Base-by-base conservation (phyloP, 2,329 filamentous ascomycete genomes). In the Xylariaceae sp. region DNA sequence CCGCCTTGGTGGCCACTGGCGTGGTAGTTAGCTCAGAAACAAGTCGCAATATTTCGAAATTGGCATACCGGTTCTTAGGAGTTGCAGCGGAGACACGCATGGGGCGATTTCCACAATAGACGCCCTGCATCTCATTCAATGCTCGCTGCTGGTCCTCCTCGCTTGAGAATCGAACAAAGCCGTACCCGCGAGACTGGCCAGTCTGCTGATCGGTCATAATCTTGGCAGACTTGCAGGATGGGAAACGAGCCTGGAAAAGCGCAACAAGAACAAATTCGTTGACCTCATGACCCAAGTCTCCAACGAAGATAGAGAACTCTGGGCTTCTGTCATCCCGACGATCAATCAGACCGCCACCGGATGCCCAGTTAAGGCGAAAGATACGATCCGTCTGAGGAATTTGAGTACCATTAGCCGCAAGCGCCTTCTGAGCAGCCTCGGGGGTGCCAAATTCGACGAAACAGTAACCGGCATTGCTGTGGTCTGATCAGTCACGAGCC, bases 361-460 rank as follows among this genome's bases (percentile, higher is more conserved):
- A 95, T 56, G 93, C 93, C 93, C 93, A 98, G 80, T 98, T 98
- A 50, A 98, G 83, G 79, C 97, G 97, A 80, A 98, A 98, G 39
- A 89, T 85, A 35, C 93, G 89, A 60, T 86, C 86, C 50, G 90
- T 95, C 78, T 96, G 96, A 37, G 92, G 91, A 57, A 98, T 95
- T 38, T 88, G 75, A 45, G 82, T 85, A 40, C 93, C 92, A 66
- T 95, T 97, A 40, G 97, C 77, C 37, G 77, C 76, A n/a, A 98
- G 79, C 29, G 93, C 93, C 76, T 95, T 96, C 61, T 82, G 85
- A 34, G 93, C 93, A 49, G 91, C 88, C 32, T 91, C 88, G 8
- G 90, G 78, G 57, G 77, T 85, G 45, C 80, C 64, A 62, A 98
- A 98, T 66, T 97, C 93, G 60, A 97, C 90, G 68, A 98, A 98